These are phyloP conservation scores for Oxyria digyna DNA, from an alignment of 148 eudicot genomes.

Conservation along the genomic window DNA sequence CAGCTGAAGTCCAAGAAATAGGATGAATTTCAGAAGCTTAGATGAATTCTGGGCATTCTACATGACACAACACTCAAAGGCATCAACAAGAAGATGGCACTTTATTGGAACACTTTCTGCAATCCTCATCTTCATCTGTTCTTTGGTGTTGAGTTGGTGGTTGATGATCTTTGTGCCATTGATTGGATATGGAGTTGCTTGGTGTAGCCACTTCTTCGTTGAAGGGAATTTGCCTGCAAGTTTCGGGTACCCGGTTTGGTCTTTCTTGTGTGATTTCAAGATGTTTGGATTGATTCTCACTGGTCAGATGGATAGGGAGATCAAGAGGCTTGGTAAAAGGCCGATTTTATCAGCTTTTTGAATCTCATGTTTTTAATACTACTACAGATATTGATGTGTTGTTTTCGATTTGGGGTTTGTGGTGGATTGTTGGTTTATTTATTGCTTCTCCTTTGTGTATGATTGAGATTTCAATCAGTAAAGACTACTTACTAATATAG, in stretches of 20 bases:
- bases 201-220: slow-evolving; percentile 87
- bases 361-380: neutral
- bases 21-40: slow-evolving; percentile 65
- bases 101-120: slow-evolving; percentile 56
- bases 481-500: neutral
- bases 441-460: neutral
- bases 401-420: neutral
- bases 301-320: slow-evolving; percentile 79
- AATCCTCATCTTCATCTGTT: slow-evolving; percentile 34
- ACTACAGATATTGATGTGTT: neutral
- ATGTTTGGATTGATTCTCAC: slow-evolving; percentile 91
- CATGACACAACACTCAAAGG: slow-evolving; percentile 78
- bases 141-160: slow-evolving; percentile 56
- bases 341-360: slow-evolving; percentile 54
- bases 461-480: neutral
- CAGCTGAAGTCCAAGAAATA: too few relatives aligned
- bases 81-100: slow-evolving; percentile 92
- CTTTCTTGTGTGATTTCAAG: slow-evolving; percentile 73
- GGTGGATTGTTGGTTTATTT: neutral
- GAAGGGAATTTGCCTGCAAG: slow-evolving; percentile 76
- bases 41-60: slow-evolving; percentile 91
- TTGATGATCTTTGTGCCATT: slow-evolving; percentile 52
- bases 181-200: slow-evolving; percentile 71
- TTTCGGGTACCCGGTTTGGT: slow-evolving; percentile 89
- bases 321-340: slow-evolving; percentile 88